A percentile compares a stretch with the other conserved stretches of the same genome.
These are phyloP conservation scores for Actinidia chinensis DNA, from an alignment of 179 eudicot genomes.

Conservation along the genomic window DNA sequence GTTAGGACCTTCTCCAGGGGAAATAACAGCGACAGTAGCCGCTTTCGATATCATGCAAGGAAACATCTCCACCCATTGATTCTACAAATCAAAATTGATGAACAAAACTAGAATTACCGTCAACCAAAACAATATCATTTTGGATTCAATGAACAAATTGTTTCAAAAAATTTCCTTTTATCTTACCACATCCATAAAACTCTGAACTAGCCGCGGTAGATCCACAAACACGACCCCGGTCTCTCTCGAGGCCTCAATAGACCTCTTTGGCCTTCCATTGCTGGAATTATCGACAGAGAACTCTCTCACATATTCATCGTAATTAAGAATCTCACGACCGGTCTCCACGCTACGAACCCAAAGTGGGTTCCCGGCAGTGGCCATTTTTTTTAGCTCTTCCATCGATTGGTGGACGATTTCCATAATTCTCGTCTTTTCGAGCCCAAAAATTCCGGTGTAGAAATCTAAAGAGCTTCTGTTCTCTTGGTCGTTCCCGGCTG, in stretches of 20 bases:
- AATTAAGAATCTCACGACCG: slow-evolving; percentile 84
- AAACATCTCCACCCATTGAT: slow-evolving; percentile 94
- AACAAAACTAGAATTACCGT: neutral
- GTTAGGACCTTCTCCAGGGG: slow-evolving; percentile 66
- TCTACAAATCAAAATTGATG: slow-evolving; percentile 36
- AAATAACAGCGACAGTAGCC: slow-evolving; percentile 70
- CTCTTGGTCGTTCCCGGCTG: slow-evolving; percentile 56
- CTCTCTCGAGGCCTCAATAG: slow-evolving; percentile 91
- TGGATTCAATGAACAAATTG: neutral
- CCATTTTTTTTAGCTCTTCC: slow-evolving; percentile 81
- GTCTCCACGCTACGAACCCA: slow-evolving; percentile 85
- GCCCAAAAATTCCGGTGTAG: slow-evolving; percentile 61
- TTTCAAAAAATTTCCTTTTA: neutral
- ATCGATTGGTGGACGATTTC: slow-evolving; percentile 49
- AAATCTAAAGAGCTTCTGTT: slow-evolving; percentile 59
- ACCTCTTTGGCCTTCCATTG: slow-evolving; percentile 42
- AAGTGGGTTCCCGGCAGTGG: slow-evolving; percentile 67
- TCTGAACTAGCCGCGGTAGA: slow-evolving; percentile 66
- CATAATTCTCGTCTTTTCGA: slow-evolving; percentile 60
- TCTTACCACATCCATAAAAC: slow-evolving; percentile 88
- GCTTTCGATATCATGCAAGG: slow-evolving; percentile 85
- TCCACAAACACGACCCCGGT: slow-evolving; percentile 69
- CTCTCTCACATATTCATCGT: slow-evolving; percentile 68
- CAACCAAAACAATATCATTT: neutral
- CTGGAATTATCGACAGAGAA: slow-evolving; percentile 41